Evolutionary conservation across 176 grass and related monocot genomes (phyloP).

Genomic region (Avena sativa): DNA sequence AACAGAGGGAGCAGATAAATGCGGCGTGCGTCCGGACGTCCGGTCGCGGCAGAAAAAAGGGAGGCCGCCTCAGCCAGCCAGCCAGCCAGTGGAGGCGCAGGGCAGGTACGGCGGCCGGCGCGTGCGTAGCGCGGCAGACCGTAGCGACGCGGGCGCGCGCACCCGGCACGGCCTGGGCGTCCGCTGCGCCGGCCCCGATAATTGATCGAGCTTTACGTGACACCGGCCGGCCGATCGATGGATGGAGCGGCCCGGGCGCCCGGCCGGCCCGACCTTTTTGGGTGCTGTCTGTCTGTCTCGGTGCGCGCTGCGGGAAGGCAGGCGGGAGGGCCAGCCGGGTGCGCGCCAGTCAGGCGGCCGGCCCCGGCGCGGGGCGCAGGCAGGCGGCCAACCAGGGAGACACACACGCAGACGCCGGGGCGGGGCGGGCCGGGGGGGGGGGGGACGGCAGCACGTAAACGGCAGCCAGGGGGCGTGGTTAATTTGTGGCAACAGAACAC

Average conservation of each 20-base stretch:
- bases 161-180: background rate
- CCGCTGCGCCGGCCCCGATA: background rate
- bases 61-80: background rate
- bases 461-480: constrained; percentile 23
- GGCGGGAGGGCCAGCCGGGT: constrained; percentile 8
- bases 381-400: constrained; percentile 15
- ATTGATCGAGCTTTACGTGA: background rate
- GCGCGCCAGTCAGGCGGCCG: background rate
- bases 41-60: background rate
- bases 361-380: constrained; percentile 21
- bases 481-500: background rate
- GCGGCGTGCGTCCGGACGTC: background rate
- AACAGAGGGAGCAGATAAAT: background rate
- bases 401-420: constrained; percentile 1
- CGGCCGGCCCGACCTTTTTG: background rate
- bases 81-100: background rate
- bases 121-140: background rate
- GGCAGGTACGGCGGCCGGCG: constrained; percentile 15
- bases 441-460: background rate
- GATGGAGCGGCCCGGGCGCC: too few relatives aligned
- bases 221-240: background rate
- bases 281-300: background rate
- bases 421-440: background rate
- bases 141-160: background rate
- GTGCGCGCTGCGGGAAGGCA: background rate